phyloP scores from a whole-genome alignment of 2,329 filamentous ascomycete species.

The Arachnopeziza araneosa region DNA sequence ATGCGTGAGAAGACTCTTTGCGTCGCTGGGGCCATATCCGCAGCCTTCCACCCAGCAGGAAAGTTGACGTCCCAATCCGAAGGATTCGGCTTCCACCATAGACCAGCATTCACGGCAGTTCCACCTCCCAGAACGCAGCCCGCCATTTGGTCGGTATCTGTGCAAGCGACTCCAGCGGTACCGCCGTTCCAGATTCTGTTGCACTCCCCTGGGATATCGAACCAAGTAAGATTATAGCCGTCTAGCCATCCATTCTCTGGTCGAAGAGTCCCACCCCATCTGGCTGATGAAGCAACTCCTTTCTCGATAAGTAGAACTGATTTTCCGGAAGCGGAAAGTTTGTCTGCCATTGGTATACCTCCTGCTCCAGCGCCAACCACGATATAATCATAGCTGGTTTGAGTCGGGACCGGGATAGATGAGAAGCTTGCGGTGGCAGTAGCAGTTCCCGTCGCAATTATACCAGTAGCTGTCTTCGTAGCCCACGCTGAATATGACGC shows the following conservation, averaged over 20 bases:
- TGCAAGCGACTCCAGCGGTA: constrained; percentile 49
- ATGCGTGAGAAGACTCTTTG: constrained; percentile 61
- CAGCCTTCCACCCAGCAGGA: constrained; percentile 63
- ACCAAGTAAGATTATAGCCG: constrained; percentile 59
- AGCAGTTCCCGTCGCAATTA: constrained; percentile 19
- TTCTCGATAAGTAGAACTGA: constrained; percentile 60
- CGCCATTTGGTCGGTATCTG: constrained; percentile 67
- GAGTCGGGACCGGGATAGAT: constrained; percentile 37
- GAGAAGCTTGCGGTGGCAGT: constrained; percentile 27
- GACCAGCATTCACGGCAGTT: constrained; percentile 53
- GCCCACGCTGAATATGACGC: constrained; percentile 31
- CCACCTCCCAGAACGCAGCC: constrained; percentile 61
- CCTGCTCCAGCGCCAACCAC: constrained; percentile 49
- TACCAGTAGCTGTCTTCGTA: constrained; percentile 23
- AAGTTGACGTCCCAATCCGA: constrained; percentile 69
- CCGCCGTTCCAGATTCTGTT: constrained; percentile 52
- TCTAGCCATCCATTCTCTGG: constrained; percentile 49
- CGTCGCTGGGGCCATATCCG: constrained; percentile 54
- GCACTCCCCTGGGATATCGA: constrained; percentile 66
- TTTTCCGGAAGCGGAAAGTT: constrained; percentile 56
- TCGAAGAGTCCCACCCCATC: constrained; percentile 49
- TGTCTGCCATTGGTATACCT: constrained; percentile 49
- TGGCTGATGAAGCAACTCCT: constrained; percentile 55
- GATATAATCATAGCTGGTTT: constrained; percentile 48
- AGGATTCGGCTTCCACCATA: constrained; percentile 60